Conservation (phyloP, 2,329 filamentous ascomycete genomes). For the Epichloe festucae region DNA sequence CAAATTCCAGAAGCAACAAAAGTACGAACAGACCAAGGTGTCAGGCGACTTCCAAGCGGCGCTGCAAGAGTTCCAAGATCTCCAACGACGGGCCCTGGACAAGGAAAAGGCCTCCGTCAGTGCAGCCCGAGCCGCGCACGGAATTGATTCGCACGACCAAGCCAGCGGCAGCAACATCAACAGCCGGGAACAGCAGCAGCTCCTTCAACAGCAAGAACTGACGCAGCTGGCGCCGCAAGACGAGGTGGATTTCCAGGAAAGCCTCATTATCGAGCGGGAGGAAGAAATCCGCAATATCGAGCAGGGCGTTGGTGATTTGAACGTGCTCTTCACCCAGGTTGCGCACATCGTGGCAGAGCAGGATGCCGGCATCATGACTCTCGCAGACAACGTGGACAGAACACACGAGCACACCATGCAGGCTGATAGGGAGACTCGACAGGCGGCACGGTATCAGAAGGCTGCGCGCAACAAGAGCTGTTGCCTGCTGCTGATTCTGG, state of each 20-base stretch:
- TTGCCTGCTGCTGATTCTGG: conserved; percentile 77
- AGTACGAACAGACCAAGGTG: conserved; percentile 91
- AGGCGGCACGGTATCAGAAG: conserved; percentile 86
- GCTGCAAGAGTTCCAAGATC: conserved; percentile 77
- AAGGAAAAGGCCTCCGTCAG: conserved; percentile 81
- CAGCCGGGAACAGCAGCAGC: conserved; percentile 28
- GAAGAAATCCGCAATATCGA: conserved; percentile 96
- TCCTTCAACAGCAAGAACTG: conserved; percentile 56
- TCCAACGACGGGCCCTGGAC: conserved; percentile 84
- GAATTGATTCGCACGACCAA: conserved; percentile 30
- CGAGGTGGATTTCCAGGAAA: conserved; percentile 96
- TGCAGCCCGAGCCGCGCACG: conserved; percentile 69
- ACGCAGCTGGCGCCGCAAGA: conserved; percentile 76
- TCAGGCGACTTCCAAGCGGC: conserved; percentile 85
- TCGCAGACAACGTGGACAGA: conserved; percentile 76
- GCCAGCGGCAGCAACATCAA: conserved; percentile 13
- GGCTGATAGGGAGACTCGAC: conserved; percentile 73
- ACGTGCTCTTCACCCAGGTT: conserved; percentile 95
- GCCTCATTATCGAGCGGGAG: conserved; percentile 89
- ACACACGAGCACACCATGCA: conserved; percentile 71
- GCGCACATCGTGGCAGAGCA: conserved; percentile 94
- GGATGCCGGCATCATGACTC: conserved; percentile 73
- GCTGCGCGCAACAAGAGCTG: conserved; percentile 90
- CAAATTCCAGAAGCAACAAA: conserved; percentile 82
- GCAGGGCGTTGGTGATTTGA: conserved; percentile 87